Evolutionary conservation across 2,329 filamentous ascomycete genomes (phyloP).

Genomic region (Ceratocystiopsis sp.): DNA sequence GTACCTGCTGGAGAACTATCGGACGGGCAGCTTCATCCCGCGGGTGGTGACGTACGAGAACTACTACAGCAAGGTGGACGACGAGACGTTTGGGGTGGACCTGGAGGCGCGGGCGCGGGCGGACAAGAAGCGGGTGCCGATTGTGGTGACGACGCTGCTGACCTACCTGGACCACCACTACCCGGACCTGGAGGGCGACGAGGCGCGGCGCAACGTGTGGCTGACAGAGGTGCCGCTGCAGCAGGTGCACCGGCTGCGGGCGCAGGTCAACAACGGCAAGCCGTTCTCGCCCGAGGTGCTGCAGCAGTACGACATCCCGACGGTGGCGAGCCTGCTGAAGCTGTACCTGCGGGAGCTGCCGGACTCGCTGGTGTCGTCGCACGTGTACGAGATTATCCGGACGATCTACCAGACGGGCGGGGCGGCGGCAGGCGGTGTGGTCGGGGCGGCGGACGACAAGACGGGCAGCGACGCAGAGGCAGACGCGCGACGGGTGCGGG

Average conservation of each 20-base stretch:
- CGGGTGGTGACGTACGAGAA: conserved; percentile 92
- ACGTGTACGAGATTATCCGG: conserved; percentile 97
- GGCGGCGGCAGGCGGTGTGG: conserved; percentile 43
- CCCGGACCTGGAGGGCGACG: conserved; percentile 90
- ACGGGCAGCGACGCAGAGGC: conserved; percentile 49
- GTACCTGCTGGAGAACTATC: conserved; percentile 92
- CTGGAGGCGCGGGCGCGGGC: conserved; percentile 87
- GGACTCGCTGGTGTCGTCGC: conserved; percentile 93
- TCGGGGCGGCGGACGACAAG: too few species aligned
- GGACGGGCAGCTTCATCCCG: conserved; percentile 81
- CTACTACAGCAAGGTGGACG: conserved; percentile 96
- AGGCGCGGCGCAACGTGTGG: conserved; percentile 85
- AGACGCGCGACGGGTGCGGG: conserved; percentile 56
- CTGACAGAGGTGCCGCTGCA: conserved; percentile 76
- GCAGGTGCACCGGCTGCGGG: conserved; percentile 70
- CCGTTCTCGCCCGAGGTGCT: conserved; percentile 58
- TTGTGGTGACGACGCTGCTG: conserved; percentile 80
- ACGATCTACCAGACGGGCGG: conserved; percentile 66
- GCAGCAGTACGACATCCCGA: conserved; percentile 80
- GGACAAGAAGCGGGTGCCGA: conserved; percentile 86
- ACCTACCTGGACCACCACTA: conserved; percentile 96
- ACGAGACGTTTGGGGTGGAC: conserved; percentile 95
- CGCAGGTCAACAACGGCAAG: conserved; percentile 75
- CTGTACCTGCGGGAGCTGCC: conserved; percentile 90
- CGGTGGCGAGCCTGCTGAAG: conserved; percentile 82